Conservation (phyloP, 2,329 filamentous ascomycete species). For the Achaetomium macrosporum region DNA sequence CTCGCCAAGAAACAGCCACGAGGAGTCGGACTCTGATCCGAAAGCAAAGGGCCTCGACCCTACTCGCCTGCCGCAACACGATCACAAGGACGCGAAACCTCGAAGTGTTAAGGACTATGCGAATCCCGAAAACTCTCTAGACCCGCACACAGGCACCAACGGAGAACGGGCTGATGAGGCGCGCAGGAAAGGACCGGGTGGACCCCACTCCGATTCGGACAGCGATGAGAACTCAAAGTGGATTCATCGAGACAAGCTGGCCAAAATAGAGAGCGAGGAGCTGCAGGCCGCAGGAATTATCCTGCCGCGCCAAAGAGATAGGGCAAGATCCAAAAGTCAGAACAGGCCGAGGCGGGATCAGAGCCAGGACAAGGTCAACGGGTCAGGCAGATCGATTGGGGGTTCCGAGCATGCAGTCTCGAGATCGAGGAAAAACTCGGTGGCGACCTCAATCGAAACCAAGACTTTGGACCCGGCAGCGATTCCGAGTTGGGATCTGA, state of each 20-base stretch:
- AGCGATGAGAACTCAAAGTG: conserved; percentile 62
- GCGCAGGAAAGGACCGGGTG: conserved; percentile 25
- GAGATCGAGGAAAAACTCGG: conserved; percentile 44
- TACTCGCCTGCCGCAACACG: conserved; percentile 14
- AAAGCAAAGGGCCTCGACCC: conserved; percentile 16
- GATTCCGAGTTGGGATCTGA: conserved; percentile 61
- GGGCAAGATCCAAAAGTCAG: conserved; percentile 44
- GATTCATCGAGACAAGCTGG: conserved; percentile 82
- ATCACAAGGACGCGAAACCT: conserved; percentile 31
- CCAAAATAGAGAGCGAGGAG: conserved; percentile 73
- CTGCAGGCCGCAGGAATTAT: conserved; percentile 71
- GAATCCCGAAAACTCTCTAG: conserved; percentile 42
- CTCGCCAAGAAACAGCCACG: conserved; percentile 14
- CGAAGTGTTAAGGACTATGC: conserved; percentile 36
- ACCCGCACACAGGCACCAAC: conserved; percentile 33
- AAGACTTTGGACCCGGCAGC: conserved; percentile 35
- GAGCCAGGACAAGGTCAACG: conserved; percentile 31
- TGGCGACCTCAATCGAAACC: conserved; percentile 33
- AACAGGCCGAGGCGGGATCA: conserved; percentile 29
- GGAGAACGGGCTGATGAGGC: conserved; percentile 18
- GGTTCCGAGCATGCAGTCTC: conserved; percentile 27
- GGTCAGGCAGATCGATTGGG: conserved; percentile 29
- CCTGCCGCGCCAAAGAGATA: conserved; percentile 48
- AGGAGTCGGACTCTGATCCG: conserved; percentile 13
- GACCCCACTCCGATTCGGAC: conserved; percentile 28